Percentiles rank a stretch among this genome's conserved stretches.
These are phyloP conservation scores for Colletotrichum truncatum DNA, from an alignment of 2,329 filamentous ascomycete genomes.

Conservation along the genomic window DNA sequence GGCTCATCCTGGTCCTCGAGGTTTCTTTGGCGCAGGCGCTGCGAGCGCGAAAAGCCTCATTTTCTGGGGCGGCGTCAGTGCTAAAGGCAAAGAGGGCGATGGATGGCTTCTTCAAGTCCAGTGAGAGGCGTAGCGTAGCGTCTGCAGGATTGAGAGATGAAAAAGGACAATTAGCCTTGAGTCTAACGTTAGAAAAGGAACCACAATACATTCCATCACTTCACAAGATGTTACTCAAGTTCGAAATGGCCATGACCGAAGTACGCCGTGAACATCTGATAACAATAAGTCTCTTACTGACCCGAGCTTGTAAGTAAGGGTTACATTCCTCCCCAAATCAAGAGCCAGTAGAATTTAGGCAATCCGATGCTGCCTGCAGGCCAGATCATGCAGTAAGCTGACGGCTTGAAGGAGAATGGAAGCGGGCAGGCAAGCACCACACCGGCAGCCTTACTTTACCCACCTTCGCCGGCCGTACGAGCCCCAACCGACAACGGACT, in stretches of 20 bases:
- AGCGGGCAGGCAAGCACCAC: background rate
- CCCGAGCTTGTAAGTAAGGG: too few species aligned
- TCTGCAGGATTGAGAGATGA: background rate
- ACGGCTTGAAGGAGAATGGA: background rate
- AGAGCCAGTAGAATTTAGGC: too few species aligned
- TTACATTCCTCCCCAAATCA: too few species aligned
- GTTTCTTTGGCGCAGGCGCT: slow-evolving; percentile 49
- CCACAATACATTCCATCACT: too few species aligned
- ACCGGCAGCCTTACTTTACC: background rate
- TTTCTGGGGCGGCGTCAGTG: slow-evolving; percentile 62
- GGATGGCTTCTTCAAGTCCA: slow-evolving; percentile 47
- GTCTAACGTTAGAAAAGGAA: too few species aligned
- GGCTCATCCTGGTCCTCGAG: slow-evolving; percentile 47
- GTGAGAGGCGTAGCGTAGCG: background rate
- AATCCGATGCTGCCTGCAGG: too few species aligned
- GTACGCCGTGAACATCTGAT: too few species aligned
- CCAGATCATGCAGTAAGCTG: background rate
- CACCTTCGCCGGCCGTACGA: background rate
- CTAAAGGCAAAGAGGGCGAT: slow-evolving; percentile 47
- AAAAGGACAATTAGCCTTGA: too few species aligned
- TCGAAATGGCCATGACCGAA: too few species aligned
- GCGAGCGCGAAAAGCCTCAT: slow-evolving; percentile 57
- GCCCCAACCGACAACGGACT: background rate
- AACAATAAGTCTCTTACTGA: too few species aligned
- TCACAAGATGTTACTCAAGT: too few species aligned